Evolutionary conservation across 768 basidiomycete genomes (phyloP).

Genomic region (Russula dissimulans): DNA sequence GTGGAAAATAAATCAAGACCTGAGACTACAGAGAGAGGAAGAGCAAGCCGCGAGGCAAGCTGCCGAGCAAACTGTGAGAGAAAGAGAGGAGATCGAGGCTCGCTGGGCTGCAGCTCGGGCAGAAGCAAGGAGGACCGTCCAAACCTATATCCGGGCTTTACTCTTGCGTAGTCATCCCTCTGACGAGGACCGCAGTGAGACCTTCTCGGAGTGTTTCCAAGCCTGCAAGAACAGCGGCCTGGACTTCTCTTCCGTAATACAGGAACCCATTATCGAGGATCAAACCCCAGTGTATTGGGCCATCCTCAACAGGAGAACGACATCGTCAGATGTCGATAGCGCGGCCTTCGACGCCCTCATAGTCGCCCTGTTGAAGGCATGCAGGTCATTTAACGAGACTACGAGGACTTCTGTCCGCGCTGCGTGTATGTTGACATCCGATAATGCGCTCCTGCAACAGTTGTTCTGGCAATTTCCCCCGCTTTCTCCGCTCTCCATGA

Average conservation of each 20-base stretch:
- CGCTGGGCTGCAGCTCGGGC: background rate
- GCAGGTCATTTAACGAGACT: conserved; percentile 30
- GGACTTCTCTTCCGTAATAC: conserved; percentile 45
- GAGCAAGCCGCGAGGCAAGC: background rate
- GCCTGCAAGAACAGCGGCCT: conserved; percentile 43
- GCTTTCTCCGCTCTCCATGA: conserved; percentile 42
- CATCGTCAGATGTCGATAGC: conserved; percentile 1
- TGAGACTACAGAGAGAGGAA: background rate
- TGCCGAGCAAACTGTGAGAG: background rate
- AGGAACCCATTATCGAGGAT: conserved; percentile 51
- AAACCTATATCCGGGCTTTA: conserved; percentile 22
- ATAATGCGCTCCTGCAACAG: conserved; percentile 51
- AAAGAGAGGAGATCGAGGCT: background rate
- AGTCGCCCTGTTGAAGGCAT: conserved; percentile 38
- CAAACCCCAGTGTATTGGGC: conserved; percentile 69
- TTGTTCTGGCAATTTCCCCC: conserved; percentile 39
- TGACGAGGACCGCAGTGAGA: conserved; percentile 25
- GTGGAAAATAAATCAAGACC: background rate
- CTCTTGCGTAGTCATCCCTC: conserved; percentile 29
- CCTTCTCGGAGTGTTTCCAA: conserved; percentile 52
- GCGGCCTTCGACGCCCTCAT: conserved; percentile 29
- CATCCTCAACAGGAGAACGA: conserved; percentile 42
- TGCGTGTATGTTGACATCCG: conserved; percentile 56
- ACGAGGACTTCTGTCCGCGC: conserved; percentile 41
- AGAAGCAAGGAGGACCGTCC: background rate